Evolutionary conservation across 176 grass and related monocot genomes (phyloP), one percentile per base, ranked within the genome.

Genomic region (Coix lacrymajobi): DNA sequence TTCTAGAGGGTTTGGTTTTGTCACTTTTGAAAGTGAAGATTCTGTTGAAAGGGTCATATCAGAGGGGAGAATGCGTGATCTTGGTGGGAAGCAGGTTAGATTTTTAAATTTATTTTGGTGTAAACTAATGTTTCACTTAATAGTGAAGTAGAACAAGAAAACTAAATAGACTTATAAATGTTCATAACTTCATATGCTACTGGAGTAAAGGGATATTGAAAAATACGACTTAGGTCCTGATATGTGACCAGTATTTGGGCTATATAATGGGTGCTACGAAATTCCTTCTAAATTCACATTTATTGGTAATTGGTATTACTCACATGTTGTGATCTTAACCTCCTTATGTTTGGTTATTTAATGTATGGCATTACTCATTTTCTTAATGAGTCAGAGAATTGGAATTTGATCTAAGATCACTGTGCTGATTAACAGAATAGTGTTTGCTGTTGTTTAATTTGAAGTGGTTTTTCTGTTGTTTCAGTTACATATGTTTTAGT

Each of bases 1-100:
- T 63, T 99, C 97, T 73, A 87, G 97, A 83, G 97, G 97, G 36
- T 99, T 99, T 85, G 97, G 97, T 81, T 99, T 99, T 81, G 89
- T 99, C 40, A 96, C 93, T 73, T 99, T 99, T 43, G 93, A 96
- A 84, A 90, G 83, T 16, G 97, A 94, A 76, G 93, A 99, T 79
- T 85, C 93, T 80, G 97, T 99, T 31, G 93, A 99, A 79, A 90
- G 85, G 71, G 89, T 99, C 45, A 91, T 99, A 81, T 99, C 96
- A 24, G 89, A 99, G 75, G 91, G 96, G 64, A 93, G 89, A 84
- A 99, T 99, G 96, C 89, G 94, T 83, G 89, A 96, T 76, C 93
- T 99, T 48, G 93, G 86, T 80, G 96, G 96, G 66, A 99, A 99
- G 85, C 91, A 96, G 90, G 96, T 99, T 66, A 84, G 81, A 76